These are phyloP conservation scores for Candida saitoana DNA, from an alignment of 805 yeast genomes.

Conservation along the genomic window DNA sequence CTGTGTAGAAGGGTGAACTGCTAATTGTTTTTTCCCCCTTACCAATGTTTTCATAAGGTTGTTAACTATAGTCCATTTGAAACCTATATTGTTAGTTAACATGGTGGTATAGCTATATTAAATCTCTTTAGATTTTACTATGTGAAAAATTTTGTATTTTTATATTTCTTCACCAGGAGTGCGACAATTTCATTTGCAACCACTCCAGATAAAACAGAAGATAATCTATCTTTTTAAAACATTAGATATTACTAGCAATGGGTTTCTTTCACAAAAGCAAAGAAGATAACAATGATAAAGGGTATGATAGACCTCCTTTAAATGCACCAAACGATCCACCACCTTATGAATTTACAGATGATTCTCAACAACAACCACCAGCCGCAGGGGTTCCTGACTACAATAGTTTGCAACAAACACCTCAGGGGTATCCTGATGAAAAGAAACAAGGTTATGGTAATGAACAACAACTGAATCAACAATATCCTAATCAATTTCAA, in stretches of 20 bases:
- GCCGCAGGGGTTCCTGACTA: constrained; percentile 2
- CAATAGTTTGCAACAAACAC: constrained; percentile 7
- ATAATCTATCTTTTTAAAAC: not conserved
- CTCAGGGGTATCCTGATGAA: constrained; percentile 3
- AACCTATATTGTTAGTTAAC: not conserved
- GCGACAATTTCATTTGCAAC: not conserved
- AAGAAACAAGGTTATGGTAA: constrained; percentile 5
- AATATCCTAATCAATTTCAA: constrained; percentile 1
- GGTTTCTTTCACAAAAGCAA: constrained; percentile 6
- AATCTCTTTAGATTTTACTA: not conserved
- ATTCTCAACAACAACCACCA: not conserved
- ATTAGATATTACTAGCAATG: not conserved
- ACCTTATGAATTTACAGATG: constrained; percentile 6
- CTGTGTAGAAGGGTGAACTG: constrained; percentile 36
- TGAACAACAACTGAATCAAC: constrained; percentile 5
- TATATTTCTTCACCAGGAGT: not conserved
- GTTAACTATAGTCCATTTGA: not conserved
- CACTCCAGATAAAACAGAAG: too few species aligned
- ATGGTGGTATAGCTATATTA: not conserved
- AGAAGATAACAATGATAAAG: constrained; percentile 4
- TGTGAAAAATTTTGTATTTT: not conserved
- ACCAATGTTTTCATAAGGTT: constrained; percentile 5
- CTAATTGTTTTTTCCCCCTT: constrained; percentile 14
- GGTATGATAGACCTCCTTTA: constrained; percentile 5
- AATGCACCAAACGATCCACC: constrained; percentile 9